A percentile compares a stretch with the other conserved stretches of the same genome.
Conservation (phyloP, 129 eudicot genomes). For the Escallonia herrerae region DNA sequence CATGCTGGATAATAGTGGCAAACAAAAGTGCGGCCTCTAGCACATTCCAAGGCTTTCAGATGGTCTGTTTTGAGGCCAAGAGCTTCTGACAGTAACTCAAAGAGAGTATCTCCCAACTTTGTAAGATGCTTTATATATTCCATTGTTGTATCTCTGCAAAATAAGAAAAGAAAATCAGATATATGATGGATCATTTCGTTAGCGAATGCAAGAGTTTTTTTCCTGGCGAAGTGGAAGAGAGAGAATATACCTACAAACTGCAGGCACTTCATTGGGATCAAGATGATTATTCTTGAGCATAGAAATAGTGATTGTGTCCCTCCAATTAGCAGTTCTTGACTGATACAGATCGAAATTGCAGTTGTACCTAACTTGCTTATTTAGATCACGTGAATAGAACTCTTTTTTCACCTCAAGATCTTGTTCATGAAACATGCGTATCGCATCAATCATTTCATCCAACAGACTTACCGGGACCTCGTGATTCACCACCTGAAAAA, state of each 20-base stretch:
- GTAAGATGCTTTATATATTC: no score
- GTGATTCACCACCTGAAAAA: constrained; percentile 53
- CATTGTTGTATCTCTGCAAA: no score
- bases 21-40: not conserved
- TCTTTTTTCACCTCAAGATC: constrained; percentile 35
- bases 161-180: no score
- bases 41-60: constrained; percentile 21
- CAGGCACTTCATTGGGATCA: no score
- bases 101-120: constrained; percentile 8
- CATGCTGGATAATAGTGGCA: constrained; percentile 31
- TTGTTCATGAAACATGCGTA: constrained; percentile 34
- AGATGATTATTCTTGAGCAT: no score
- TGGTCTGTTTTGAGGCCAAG: constrained; percentile 19
- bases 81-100: no score
- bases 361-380: not conserved
- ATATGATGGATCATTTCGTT: no score
- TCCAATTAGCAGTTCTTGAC: constrained; percentile 11
- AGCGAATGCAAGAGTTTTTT: no score
- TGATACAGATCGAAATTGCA: constrained; percentile 19
- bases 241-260: no score
- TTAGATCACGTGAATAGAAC: constrained; percentile 20
- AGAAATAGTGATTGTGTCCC: not conserved
- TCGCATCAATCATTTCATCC: constrained; percentile 29
- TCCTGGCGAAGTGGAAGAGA: no score
- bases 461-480: constrained; percentile 23